Evolutionary conservation across 805 yeast species (phyloP), one percentile per base, ranked within the genome.

Genomic region (Isabelozyma pseudorhagii): DNA sequence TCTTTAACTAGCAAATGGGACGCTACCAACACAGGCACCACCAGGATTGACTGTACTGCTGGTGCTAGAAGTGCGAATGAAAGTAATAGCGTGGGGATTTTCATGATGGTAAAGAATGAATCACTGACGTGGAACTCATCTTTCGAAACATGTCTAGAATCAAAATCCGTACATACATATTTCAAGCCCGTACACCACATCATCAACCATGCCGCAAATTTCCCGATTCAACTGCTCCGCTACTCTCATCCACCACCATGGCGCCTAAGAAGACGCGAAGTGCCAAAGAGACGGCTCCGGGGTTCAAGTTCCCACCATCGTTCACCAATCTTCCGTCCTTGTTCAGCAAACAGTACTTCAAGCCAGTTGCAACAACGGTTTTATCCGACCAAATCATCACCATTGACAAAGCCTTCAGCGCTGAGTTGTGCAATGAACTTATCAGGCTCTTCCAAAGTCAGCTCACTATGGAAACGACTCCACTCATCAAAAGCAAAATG

Each of bases 381-480:
- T 45, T 69, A 1, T 59, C 59, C 0, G 69, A 63, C 48, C 81
- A 78, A 54, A 73, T 78, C 17, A 60, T 77, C 48, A 59, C 65
- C 18, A 67, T 78, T 8, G 66, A 67, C 10, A 71, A 71, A 34
- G 76, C 76, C 54, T 64, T 78, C 55, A 51, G 64, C 8, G 51
- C 54, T 7, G 64, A 64, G 9, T 56, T 74, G 41, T 76, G 81
- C 56, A 56, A 66, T 45, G 78, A 73, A 39, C 50, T 78, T 44
- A 71, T 77, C 10, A 50, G 55, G 14, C 62, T 71, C 3, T 67
- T 74, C 40, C 61, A 59, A 38, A 45, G 50, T 3, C 56, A 50
- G 4, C 49, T 68, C 17, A 47, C 55, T 21, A 52, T 80, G 14
- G 79, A 69, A 50, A 79, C 82, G 0, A 80, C 83, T 0, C 83